phyloP scores from a whole-genome alignment of 225 moss, liverwort and hornwort species.

The Polytrichum commune region DNA sequence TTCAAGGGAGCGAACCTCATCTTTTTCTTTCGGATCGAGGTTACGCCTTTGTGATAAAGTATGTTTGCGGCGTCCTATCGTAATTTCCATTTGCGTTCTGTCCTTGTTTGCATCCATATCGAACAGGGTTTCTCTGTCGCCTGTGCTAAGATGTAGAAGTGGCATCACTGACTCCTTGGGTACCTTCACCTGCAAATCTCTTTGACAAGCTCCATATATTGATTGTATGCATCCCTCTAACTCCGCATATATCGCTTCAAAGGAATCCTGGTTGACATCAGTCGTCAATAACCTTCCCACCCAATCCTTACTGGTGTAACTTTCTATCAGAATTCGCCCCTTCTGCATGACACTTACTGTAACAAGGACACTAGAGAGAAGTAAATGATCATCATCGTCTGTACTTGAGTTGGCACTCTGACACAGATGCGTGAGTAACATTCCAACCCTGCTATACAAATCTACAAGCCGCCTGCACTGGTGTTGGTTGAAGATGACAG shows the following conservation, averaged over 20 bases:
- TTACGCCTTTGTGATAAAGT: background rate
- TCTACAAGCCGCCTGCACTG: constrained; percentile 2
- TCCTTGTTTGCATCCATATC: background rate
- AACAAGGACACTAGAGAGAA: background rate
- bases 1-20: background rate
- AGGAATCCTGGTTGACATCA: background rate
- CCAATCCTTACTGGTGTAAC: background rate
- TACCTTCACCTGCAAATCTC: no score
- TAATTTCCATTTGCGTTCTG: background rate
- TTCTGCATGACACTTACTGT: background rate
- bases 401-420: background rate
- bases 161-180: background rate
- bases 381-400: background rate
- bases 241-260: background rate
- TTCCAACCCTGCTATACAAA: background rate
- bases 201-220: background rate
- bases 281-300: background rate
- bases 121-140: background rate
- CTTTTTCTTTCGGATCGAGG: background rate
- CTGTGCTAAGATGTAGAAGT: background rate
- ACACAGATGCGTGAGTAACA: background rate
- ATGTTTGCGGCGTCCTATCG: background rate
- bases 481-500: background rate
- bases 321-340: background rate
- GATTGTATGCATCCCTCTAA: constrained; percentile 1